These are phyloP conservation scores for Podospora sp. DNA, from an alignment of 495 filamentous ascomycete species.

Conservation along the genomic window DNA sequence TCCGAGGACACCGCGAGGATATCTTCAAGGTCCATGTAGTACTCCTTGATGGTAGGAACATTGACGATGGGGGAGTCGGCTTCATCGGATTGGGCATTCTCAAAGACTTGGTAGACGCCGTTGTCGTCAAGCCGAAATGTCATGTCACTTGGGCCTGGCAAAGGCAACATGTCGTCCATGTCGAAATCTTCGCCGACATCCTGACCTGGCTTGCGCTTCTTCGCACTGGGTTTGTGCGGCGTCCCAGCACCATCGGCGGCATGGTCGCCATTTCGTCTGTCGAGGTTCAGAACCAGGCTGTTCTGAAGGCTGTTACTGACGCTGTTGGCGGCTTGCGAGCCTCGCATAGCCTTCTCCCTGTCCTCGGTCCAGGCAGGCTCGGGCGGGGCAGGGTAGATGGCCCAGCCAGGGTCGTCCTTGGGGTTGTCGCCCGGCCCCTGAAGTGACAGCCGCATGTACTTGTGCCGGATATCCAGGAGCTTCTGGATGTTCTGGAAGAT, in stretches of 20 bases:
- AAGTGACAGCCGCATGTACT: constrained; percentile 84
- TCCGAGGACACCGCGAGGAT: constrained; percentile 85
- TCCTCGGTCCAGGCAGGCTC: constrained; percentile 86
- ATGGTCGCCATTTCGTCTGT: constrained; percentile 32
- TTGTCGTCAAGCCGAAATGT: constrained; percentile 75
- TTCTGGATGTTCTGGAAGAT: constrained; percentile 89
- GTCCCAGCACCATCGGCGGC: constrained; percentile 23
- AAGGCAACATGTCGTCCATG: constrained; percentile 70
- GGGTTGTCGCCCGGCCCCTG: constrained; percentile 82
- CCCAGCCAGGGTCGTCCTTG: constrained; percentile 80
- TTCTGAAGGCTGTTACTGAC: constrained; percentile 57
- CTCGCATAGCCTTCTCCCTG: constrained; percentile 49
- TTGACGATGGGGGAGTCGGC: constrained; percentile 68
- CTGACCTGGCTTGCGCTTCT: constrained; percentile 81
- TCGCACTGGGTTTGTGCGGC: constrained; percentile 39
- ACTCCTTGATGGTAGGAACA: constrained; percentile 88
- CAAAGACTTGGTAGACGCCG: constrained; percentile 90
- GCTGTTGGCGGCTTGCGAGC: constrained; percentile 42
- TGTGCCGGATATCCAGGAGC: constrained; percentile 80
- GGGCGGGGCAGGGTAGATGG: constrained; percentile 86
- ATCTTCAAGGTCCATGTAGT: constrained; percentile 91
- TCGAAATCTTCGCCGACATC: constrained; percentile 81
- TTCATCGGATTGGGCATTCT: constrained; percentile 62
- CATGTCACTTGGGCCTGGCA: constrained; percentile 70
- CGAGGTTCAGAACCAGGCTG: constrained; percentile 52